Percentiles rank a stretch among this genome's conserved stretches.
Conservation (phyloP, 2,329 filamentous ascomycete species). For the Trichophyton mentagrophytes region DNA sequence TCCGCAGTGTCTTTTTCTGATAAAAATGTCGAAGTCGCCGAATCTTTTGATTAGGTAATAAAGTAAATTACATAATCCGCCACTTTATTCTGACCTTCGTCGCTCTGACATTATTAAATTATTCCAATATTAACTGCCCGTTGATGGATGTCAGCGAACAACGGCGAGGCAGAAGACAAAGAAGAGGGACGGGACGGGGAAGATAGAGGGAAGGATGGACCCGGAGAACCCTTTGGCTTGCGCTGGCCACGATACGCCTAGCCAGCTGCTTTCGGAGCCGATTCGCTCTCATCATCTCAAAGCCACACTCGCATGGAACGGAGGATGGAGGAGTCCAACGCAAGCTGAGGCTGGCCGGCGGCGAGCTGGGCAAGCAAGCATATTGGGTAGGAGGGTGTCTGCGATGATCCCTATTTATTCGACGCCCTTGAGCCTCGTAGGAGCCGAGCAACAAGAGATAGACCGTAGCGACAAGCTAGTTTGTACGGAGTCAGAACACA, state of each 20-base stretch:
- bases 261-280: background rate
- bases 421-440: background rate
- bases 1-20: background rate
- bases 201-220: background rate
- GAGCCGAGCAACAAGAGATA: background rate
- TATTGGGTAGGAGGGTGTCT: background rate
- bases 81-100: background rate
- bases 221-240: background rate
- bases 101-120: too few species aligned
- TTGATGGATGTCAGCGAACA: too few species aligned
- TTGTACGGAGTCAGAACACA: background rate
- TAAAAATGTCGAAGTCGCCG: background rate
- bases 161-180: background rate
- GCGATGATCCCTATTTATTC: background rate
- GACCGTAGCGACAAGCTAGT: background rate
- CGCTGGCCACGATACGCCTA: background rate
- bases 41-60: background rate
- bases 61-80: background rate
- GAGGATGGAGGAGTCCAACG: background rate
- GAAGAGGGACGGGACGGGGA: background rate
- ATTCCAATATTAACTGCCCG: too few species aligned
- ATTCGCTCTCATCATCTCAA: background rate
- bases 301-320: background rate
- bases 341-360: background rate
- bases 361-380: too few species aligned